Base-by-base conservation (phyloP, 495 filamentous ascomycete species). In the Peziza echinospora region DNA sequence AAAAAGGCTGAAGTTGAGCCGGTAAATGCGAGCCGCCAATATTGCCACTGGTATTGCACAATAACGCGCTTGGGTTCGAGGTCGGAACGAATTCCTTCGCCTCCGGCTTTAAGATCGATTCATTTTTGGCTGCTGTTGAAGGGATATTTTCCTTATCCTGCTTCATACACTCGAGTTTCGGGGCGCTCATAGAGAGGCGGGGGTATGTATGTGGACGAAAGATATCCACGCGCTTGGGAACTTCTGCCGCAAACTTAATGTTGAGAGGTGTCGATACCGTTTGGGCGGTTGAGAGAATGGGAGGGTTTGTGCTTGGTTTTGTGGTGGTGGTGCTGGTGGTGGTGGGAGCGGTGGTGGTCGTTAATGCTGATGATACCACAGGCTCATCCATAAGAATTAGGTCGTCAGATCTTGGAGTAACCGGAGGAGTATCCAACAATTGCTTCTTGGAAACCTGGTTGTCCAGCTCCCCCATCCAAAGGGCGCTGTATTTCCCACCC, bases 401-500 rank as follows among this genome's bases (percentile, higher is more conserved):
- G n/a, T n/a, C n/a, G n/a, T n/a, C n/a, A n/a, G n/a, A n/a, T n/a
- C n/a, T n/a, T n/a, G n/a, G n/a, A n/a, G n/a, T n/a, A n/a, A n/a
- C n/a, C n/a, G n/a, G n/a, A n/a, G n/a, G n/a, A n/a, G n/a, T n/a
- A n/a, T n/a, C n/a, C n/a, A n/a, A n/a, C n/a, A n/a, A n/a, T n/a
- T n/a, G n/a, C 13, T 37, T 17, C 19, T 37, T 37, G 6, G 13
- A 13, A 11, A 7, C 13, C 13, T 2, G 3, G 19, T 37, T 37
- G 30, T 11, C 13, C 13, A 13, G 13, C 1, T 37, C 30, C 13
- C 3, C 30, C 13, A 11, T 1, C 57, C 57, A 60, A 13, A 60
- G 44, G n/a, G 56, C 53, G 34, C 45, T 51, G 45, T 78, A 79
- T 62, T 71, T 76, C 16, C 75, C 73, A 19, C 63, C 62, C 19